Evolutionary conservation across 192 early-diverging fungal genomes (phyloP).

Genomic region (Cetraspora pellucida): DNA sequence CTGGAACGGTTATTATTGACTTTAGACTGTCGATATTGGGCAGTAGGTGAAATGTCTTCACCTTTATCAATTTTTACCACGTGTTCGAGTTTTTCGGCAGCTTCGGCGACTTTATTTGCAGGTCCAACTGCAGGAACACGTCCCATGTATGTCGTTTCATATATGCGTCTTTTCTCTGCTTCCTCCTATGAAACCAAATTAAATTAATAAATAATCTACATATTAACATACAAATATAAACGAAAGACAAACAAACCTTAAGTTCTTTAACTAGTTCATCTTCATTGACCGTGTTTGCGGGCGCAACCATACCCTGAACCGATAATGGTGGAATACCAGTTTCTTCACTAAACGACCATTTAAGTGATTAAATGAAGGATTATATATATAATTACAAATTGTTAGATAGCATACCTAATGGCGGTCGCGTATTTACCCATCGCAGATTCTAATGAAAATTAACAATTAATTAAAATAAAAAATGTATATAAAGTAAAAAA

Average conservation of each 20-base stretch:
- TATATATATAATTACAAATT: not conserved
- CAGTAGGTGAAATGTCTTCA: not conserved
- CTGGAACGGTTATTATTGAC: not conserved
- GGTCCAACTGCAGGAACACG: not conserved
- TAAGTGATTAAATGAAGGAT: not conserved
- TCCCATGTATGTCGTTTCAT: not conserved
- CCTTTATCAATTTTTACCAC: not conserved
- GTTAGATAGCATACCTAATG: not conserved
- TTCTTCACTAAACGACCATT: not conserved
- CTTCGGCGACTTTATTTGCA: not conserved
- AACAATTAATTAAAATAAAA: not conserved
- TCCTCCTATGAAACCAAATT: not conserved
- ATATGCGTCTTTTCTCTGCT: not conserved
- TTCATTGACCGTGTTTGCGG: not conserved
- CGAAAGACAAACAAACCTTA: not conserved
- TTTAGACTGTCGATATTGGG: too few species aligned
- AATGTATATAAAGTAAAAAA: not conserved
- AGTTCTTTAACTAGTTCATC: not conserved
- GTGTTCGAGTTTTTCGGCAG: slow-evolving; percentile 3
- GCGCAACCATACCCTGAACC: not conserved
- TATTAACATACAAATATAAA: not conserved
- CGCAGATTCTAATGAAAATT: slow-evolving; percentile 9
- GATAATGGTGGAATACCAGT: slow-evolving; percentile 4
- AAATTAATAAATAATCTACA: not conserved
- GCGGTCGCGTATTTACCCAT: slow-evolving; percentile 24